phyloP scores from a whole-genome alignment of 108 stramenopile genomes.

The Skeletonema potamos region DNA sequence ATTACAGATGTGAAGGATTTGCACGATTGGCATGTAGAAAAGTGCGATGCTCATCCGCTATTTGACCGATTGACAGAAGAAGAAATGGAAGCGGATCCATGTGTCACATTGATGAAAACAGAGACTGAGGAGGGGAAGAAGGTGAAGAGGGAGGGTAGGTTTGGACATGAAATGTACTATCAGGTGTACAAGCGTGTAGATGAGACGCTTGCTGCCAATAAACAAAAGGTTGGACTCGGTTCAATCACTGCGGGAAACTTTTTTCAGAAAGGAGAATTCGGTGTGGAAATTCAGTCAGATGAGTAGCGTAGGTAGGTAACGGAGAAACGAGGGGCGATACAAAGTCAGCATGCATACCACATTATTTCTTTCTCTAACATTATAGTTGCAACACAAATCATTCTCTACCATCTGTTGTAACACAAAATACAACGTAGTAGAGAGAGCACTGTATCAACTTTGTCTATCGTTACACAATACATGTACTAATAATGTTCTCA shows the following conservation, averaged over 20 bases:
- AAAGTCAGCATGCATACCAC: background rate
- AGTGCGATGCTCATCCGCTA: slow-evolving; percentile 83
- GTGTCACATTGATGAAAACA: slow-evolving; percentile 83
- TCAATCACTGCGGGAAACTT: slow-evolving; percentile 27
- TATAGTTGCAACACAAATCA: too few species aligned
- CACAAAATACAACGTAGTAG: background rate
- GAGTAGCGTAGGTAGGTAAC: background rate
- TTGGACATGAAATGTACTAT: slow-evolving; percentile 74
- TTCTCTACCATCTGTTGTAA: background rate
- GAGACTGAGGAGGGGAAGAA: slow-evolving; percentile 98
- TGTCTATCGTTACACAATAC: too few species aligned
- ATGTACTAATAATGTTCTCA: background rate
- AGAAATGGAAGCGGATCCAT: slow-evolving; percentile 78
- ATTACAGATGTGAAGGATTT: slow-evolving; percentile 97
- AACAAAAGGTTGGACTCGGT: background rate
- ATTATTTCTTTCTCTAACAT: too few species aligned
- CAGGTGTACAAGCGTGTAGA: slow-evolving; percentile 72
- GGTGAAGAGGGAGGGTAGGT: slow-evolving; percentile 72
- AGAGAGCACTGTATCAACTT: background rate
- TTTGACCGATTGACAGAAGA: slow-evolving; percentile 66
- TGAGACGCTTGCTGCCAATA: background rate
- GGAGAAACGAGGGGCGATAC: background rate
- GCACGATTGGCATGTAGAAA: slow-evolving; percentile 93
- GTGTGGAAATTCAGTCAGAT: slow-evolving; percentile 27
- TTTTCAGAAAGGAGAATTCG: slow-evolving; percentile 39